phyloP scores from a whole-genome alignment of 2,329 filamentous ascomycete species.

The Anisogramma anomala region DNA sequence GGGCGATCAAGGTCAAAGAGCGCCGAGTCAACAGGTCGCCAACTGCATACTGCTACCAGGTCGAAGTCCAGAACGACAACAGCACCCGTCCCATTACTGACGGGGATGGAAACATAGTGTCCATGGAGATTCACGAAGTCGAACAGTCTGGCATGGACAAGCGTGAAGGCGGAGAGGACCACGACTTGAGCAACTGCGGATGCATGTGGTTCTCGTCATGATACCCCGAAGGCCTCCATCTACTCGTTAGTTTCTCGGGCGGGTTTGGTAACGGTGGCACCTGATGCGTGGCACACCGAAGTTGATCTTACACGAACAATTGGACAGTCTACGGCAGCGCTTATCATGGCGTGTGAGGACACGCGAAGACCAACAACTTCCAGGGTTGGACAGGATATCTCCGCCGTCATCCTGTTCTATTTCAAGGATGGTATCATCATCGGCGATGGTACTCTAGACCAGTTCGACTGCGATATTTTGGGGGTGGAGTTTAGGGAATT shows the following conservation, averaged over 20 bases:
- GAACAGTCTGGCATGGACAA: slow-evolving; percentile 15
- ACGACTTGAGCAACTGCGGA: slow-evolving; percentile 38
- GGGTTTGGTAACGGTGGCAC: not conserved
- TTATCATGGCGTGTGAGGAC: too few relatives aligned
- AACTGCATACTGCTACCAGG: slow-evolving; percentile 36
- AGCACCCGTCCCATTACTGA: slow-evolving; percentile 27
- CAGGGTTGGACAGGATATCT: too few relatives aligned
- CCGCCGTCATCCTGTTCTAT: too few relatives aligned
- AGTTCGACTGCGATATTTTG: too few relatives aligned
- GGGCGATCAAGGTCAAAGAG: slow-evolving; percentile 44
- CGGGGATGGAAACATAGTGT: slow-evolving; percentile 28
- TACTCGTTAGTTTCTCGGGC: not conserved
- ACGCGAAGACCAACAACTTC: too few relatives aligned
- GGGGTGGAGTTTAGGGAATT: too few relatives aligned
- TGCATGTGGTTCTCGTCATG: slow-evolving; percentile 43
- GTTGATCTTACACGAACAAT: too few relatives aligned
- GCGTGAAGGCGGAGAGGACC: slow-evolving; percentile 15
- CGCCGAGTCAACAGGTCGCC: slow-evolving; percentile 30
- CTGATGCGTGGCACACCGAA: not conserved
- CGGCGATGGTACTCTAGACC: too few relatives aligned
- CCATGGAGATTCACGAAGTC: slow-evolving; percentile 34
- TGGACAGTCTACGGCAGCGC: too few relatives aligned
- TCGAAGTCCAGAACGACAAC: slow-evolving; percentile 31
- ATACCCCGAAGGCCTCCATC: slow-evolving; percentile 16
- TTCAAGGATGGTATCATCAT: too few relatives aligned